Conservation (phyloP, 169 alveolate genomes). For the Babesia ovata region DNA sequence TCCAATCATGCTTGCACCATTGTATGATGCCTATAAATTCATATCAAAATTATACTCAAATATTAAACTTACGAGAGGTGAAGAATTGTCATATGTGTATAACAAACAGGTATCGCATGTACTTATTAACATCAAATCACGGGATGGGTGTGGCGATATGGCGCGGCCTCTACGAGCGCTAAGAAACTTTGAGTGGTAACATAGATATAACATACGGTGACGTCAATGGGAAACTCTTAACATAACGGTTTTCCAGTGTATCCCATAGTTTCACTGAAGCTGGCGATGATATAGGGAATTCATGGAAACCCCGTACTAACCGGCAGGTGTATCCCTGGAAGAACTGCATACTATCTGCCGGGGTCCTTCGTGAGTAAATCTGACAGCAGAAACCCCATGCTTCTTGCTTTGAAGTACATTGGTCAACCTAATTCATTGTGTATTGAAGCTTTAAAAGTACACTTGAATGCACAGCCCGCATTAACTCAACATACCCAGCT, state of each 20-base stretch:
- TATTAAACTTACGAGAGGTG: constrained; percentile 48
- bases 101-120: constrained; percentile 24
- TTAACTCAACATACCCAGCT: constrained; percentile 33
- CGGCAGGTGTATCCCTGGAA: constrained; percentile 35
- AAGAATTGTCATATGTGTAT: constrained; percentile 38
- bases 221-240: constrained; percentile 44
- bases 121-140: constrained; percentile 60
- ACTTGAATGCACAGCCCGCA: no score
- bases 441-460: not conserved
- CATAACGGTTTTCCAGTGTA: constrained; percentile 60
- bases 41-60: not conserved
- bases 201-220: constrained; percentile 44
- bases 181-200: not conserved
- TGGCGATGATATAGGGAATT: not conserved
- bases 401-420: constrained; percentile 67
- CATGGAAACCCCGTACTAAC: not conserved
- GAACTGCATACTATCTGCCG: constrained; percentile 62
- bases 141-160: constrained; percentile 60
- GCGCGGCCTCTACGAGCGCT: constrained; percentile 41
- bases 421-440: constrained; percentile 30
- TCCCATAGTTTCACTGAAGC: constrained; percentile 68
- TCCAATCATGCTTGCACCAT: constrained; percentile 39
- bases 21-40: constrained; percentile 22
- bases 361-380: constrained; percentile 60
- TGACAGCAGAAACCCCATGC: constrained; percentile 64